Base-by-base conservation (phyloP, 2,329 filamentous ascomycete genomes). In the Fusarium nelsonii region DNA sequence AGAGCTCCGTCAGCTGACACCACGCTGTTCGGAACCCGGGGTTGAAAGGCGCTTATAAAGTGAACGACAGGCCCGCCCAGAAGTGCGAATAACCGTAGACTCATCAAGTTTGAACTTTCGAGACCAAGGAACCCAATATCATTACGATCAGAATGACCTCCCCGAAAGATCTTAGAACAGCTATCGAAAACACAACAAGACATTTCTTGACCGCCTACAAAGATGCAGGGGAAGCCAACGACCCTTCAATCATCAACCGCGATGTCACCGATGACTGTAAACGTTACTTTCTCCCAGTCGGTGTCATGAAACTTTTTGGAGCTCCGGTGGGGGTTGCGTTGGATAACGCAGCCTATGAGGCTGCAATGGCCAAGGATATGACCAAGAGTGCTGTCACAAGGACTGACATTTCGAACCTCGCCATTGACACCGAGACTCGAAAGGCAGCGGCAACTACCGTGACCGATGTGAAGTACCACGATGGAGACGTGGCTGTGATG, bases 171-270 rank as follows among this genome's bases (percentile, higher is more conserved):
- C 30, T 70, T 11, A 57, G 53, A 28, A 18, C 30, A 3, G 3
- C 28, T 11, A 70, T 70, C 4, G 54, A 68, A 3, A 18, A 37
- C 3, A 68, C 67, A 15, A 28, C 34, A 0, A 40, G 23, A 3
- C 36, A 15, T 2, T 70, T 68, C 15, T 10, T 70, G 2, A n/a
- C 23, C 1, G 49, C 66, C 3, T 70, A 68, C 32, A 57, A 52
- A 43, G 63, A 70, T 1, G 58, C 32, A 10, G 48, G 58, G 0
- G 54, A 55, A 33, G 26, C 63, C 4, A 68, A 68, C 7, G 41
- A 70, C 3, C 37, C 67, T 3, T 15, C 67, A 2, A 20, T 70
- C 12, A 53, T 70, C 39, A 70, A 70, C 20, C 67, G 67, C 8
- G 40, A 70, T 2, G 63, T 68, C 32, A 41, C 46, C 30, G 36